A percentile compares a stretch with the other conserved stretches of the same genome.
phyloP scores from a whole-genome alignment of 2,329 filamentous ascomycete species.

The Trichoderma simmonsii region DNA sequence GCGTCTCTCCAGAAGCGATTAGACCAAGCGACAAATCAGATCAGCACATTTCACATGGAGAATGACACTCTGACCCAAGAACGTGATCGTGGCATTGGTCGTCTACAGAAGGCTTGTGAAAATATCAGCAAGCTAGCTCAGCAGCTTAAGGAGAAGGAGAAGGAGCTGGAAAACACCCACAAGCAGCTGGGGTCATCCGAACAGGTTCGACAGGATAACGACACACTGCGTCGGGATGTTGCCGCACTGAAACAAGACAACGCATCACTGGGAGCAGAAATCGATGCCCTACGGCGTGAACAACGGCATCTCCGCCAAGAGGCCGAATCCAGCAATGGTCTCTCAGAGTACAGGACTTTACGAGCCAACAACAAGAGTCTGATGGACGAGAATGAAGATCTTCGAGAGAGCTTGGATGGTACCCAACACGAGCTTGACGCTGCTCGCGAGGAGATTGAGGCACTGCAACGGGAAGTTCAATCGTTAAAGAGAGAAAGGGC shows the following conservation, averaged over 20 bases:
- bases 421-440: constrained; percentile 42
- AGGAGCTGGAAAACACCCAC: constrained; percentile 42
- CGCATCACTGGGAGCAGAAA: constrained; percentile 39
- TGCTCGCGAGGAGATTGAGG: constrained; percentile 40
- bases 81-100: constrained; percentile 61
- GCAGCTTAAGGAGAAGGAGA: constrained; percentile 41
- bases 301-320: constrained; percentile 38
- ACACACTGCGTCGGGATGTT: constrained; percentile 41
- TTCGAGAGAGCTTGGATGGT: constrained; percentile 41
- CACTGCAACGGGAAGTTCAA: constrained; percentile 37
- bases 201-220: constrained; percentile 38
- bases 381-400: constrained; percentile 43
- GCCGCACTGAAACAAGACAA: constrained; percentile 42
- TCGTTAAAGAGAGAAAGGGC: constrained; percentile 42
- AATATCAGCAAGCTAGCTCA: constrained; percentile 51
- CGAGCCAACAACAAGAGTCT: constrained; percentile 41
- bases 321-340: constrained; percentile 39
- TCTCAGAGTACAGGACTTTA: constrained; percentile 46
- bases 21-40: constrained; percentile 60
- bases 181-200: constrained; percentile 41
- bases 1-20: constrained; percentile 59
- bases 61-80: constrained; percentile 61
- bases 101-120: constrained; percentile 58
- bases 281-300: constrained; percentile 38
- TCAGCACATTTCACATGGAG: constrained; percentile 60